Evolutionary conservation across 2,329 filamentous ascomycete genomes (phyloP).

Genomic region (Fusarium sp.): DNA sequence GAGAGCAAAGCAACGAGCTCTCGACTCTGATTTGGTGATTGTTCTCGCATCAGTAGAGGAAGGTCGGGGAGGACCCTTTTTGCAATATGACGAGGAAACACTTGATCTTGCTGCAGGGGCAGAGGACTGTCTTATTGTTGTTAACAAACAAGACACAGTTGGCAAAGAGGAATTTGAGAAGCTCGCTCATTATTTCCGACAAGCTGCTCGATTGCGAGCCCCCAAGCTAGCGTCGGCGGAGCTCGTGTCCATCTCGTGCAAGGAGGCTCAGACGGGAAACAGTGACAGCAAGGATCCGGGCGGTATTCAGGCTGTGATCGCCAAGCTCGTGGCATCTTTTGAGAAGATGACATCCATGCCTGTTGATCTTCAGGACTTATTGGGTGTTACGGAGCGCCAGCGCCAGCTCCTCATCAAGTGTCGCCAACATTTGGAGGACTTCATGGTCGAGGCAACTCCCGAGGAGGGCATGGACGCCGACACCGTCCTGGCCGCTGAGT

Average conservation of each 20-base stretch:
- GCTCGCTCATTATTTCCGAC: slow-evolving; percentile 59
- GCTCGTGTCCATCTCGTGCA: slow-evolving; percentile 76
- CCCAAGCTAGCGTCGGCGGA: slow-evolving; percentile 52
- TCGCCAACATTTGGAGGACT: slow-evolving; percentile 77
- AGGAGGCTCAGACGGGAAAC: slow-evolving; percentile 61
- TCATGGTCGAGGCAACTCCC: slow-evolving; percentile 70
- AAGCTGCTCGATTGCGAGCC: slow-evolving; percentile 29
- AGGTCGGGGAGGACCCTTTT: slow-evolving; percentile 56
- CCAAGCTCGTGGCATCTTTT: slow-evolving; percentile 77
- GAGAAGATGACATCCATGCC: slow-evolving; percentile 77
- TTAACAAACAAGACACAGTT: slow-evolving; percentile 73
- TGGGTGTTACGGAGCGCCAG: slow-evolving; percentile 93
- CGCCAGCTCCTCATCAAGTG: slow-evolving; percentile 83
- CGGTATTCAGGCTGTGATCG: slow-evolving; percentile 76
- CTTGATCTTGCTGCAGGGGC: slow-evolving; percentile 65
- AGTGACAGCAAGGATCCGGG: slow-evolving; percentile 64
- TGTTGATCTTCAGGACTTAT: slow-evolving; percentile 81
- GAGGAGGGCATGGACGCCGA: slow-evolving; percentile 70
- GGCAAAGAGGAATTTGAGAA: slow-evolving; percentile 51
- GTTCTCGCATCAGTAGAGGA: slow-evolving; percentile 81
- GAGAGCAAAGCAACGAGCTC: slow-evolving; percentile 83
- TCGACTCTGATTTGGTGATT: slow-evolving; percentile 87
- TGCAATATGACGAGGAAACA: slow-evolving; percentile 68
- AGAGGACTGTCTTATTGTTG: slow-evolving; percentile 64
- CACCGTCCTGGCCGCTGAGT: slow-evolving; percentile 90